phyloP scores from a whole-genome alignment of 2,329 filamentous ascomycete species.

The Pestalotiopsis sp. region DNA sequence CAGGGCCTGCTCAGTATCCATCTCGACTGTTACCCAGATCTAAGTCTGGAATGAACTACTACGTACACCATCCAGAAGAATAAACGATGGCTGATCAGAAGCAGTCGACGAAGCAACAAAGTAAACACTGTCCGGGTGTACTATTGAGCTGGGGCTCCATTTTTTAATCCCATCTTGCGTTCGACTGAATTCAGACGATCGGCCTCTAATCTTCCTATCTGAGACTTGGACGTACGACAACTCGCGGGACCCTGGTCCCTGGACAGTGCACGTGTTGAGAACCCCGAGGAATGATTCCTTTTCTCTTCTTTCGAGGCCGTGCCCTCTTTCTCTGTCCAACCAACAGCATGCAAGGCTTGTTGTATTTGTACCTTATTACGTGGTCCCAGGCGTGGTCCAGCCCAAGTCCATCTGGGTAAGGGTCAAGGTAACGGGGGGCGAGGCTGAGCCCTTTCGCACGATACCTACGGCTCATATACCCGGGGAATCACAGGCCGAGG shows the following conservation, averaged over 20 bases:
- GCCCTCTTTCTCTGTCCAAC: background rate
- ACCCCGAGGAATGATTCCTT: background rate
- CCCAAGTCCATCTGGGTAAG: background rate
- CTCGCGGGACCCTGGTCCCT: background rate
- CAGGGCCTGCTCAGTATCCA: background rate
- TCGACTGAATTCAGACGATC: background rate
- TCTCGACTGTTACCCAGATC: background rate
- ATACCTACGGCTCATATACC: background rate
- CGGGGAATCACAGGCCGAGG: background rate
- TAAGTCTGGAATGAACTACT: background rate
- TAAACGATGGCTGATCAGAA: background rate
- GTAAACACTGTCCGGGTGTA: background rate
- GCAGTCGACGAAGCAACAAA: background rate
- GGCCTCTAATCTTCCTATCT: conserved; percentile 9
- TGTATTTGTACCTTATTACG: background rate
- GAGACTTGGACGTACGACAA: conserved; percentile 2
- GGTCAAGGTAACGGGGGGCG: background rate
- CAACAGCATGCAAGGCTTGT: background rate
- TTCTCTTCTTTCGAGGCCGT: background rate
- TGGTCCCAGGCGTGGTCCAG: background rate
- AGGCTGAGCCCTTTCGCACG: background rate
- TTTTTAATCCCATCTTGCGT: background rate
- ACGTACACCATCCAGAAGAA: background rate
- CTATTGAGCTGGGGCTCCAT: background rate
- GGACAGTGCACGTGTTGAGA: background rate